A percentile compares a stretch with the other conserved stretches of the same genome.
Evolutionary conservation across 345 rosid species (phyloP).

Genomic region (Hibiscus trionum): DNA sequence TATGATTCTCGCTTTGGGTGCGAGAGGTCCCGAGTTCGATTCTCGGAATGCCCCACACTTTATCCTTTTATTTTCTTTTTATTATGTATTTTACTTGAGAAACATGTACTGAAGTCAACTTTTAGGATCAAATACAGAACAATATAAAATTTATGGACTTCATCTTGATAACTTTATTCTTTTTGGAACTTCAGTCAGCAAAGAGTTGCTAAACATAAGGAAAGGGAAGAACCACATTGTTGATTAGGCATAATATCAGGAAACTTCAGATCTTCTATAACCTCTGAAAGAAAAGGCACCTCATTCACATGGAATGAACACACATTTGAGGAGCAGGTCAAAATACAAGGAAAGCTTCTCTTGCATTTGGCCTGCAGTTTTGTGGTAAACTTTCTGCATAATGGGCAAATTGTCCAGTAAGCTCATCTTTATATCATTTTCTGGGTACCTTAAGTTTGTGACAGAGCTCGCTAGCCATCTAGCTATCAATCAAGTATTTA

Average conservation of each 20-base stretch:
- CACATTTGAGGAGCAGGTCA: neutral
- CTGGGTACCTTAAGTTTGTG: too few species aligned
- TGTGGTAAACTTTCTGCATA: too few species aligned
- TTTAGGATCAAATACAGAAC: neutral
- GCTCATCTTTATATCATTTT: neutral
- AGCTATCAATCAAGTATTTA: too few species aligned
- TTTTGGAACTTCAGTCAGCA: neutral
- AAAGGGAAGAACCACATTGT: neutral
- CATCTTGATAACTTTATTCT: neutral
- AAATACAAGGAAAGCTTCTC: neutral
- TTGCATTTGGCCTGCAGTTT: neutral
- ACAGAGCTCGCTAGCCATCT: too few species aligned
- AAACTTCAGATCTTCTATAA: neutral
- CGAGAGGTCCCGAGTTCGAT: slow-evolving; percentile 86
- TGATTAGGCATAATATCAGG: neutral
- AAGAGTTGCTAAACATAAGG: neutral
- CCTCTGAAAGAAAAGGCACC: neutral
- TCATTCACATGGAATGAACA: neutral
- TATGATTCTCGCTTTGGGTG: slow-evolving; percentile 51
- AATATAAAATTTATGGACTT: neutral
- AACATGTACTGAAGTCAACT: too few species aligned
- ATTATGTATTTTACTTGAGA: too few species aligned
- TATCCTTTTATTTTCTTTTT: too few species aligned
- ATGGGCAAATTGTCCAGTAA: neutral
- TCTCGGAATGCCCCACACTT: slow-evolving; percentile 39